These are phyloP conservation scores for Limnanthes douglasii DNA, from an alignment of 345 rosid genomes.

Conservation along the genomic window DNA sequence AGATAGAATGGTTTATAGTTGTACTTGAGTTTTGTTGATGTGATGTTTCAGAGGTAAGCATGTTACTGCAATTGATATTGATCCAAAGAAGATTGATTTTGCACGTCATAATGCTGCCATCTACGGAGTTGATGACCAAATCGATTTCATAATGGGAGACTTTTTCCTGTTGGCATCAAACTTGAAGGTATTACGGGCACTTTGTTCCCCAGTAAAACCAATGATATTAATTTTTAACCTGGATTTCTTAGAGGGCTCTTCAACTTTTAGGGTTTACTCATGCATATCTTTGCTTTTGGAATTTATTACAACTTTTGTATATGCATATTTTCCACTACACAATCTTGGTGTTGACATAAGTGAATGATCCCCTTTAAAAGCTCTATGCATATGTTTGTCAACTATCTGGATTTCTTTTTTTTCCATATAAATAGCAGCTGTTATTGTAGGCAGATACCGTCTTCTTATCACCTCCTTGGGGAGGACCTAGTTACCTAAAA, in stretches of 20 bases:
- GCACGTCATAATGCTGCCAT: constrained; percentile 73
- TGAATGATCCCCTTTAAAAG: too few species aligned
- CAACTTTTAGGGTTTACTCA: too few species aligned
- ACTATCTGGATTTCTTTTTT: not conserved
- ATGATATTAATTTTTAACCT: too few species aligned
- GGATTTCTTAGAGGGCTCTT: too few species aligned
- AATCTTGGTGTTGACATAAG: too few species aligned
- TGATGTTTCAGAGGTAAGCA: constrained; percentile 39
- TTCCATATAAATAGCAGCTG: constrained; percentile 1
- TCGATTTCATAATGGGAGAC: constrained; percentile 73
- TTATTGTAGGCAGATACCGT: constrained; percentile 58
- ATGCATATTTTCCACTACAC: too few species aligned
- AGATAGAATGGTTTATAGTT: too few species aligned
- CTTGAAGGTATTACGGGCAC: constrained; percentile 37
- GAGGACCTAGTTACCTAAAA: constrained; percentile 80
- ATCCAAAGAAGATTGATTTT: constrained; percentile 64
- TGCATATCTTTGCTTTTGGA: too few species aligned
- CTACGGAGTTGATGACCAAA: constrained; percentile 58
- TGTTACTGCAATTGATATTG: constrained; percentile 72
- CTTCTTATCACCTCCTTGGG: constrained; percentile 97
- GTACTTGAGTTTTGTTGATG: constrained; percentile 8
- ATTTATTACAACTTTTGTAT: too few species aligned
- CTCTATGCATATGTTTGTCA: not conserved
- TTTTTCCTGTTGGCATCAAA: constrained; percentile 56
- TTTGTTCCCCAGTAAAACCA: not conserved